A percentile compares a stretch with the other conserved stretches of the same genome.
These are phyloP conservation scores for Balamuthia mandrillaris DNA, from an alignment of 208 protist genomes.

Conservation along the genomic window DNA sequence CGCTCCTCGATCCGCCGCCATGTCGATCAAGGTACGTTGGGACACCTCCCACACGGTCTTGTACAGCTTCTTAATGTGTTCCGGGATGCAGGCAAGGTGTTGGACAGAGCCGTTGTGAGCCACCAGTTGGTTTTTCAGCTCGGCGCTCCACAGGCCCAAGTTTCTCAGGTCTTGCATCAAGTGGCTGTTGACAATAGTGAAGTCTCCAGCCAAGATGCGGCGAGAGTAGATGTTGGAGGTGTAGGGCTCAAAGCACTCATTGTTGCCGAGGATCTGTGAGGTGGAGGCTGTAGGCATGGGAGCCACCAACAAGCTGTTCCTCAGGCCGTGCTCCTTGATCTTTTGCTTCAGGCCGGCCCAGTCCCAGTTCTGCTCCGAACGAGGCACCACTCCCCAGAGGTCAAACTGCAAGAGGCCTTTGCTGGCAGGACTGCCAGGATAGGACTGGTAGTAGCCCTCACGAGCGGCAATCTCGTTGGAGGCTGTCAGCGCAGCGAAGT, in stretches of 20 bases:
- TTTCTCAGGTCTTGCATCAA: conserved; percentile 92
- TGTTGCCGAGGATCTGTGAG: conserved; percentile 98
- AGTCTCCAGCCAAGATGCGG: conserved; percentile 96
- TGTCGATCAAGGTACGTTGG: conserved; percentile 95
- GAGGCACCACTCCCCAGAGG: conserved; percentile 88
- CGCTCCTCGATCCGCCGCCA: conserved; percentile 95
- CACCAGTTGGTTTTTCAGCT: conserved; percentile 93
- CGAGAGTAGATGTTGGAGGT: conserved; percentile 98
- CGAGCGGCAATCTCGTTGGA: conserved; percentile 84
- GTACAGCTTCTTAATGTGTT: conserved; percentile 93
- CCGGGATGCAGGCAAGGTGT: conserved; percentile 87
- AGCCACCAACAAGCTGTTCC: conserved; percentile 96
- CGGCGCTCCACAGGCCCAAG: conserved; percentile 87
- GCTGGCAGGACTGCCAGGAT: conserved; percentile 86
- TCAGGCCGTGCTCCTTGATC: conserved; percentile 86
- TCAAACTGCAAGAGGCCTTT: conserved; percentile 98
- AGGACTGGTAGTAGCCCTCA: conserved; percentile 91
- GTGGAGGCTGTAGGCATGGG: conserved; percentile 99
- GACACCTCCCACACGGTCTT: conserved; percentile 98
- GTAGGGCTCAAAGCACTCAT: conserved; percentile 99
- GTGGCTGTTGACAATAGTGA: conserved; percentile 98
- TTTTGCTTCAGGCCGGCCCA: conserved; percentile 87
- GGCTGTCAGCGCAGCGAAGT: conserved; percentile 89
- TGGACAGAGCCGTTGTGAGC: conserved; percentile 91
- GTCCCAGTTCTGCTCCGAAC: conserved; percentile 87